Base-by-base conservation (phyloP, 2,329 filamentous ascomycete genomes). In the Scytalidium lignicola region DNA sequence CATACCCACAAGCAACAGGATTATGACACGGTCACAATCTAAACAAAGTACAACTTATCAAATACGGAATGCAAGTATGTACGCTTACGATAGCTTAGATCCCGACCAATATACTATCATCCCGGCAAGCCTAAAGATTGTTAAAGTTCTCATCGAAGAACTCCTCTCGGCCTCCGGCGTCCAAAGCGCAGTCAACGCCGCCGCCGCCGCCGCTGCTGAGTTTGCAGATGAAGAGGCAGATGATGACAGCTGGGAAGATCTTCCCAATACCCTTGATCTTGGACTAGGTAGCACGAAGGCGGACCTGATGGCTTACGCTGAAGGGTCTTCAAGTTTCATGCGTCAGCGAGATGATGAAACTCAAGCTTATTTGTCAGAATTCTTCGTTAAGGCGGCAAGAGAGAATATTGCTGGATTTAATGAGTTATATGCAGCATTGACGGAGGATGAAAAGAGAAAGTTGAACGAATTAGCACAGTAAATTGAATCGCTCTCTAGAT, bases 101-200 rank as follows among this genome's bases (percentile, higher is more conserved):
- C 93, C 93, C 15, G 91, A 96, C 65, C 85, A 86, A 65, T 97
- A 86, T 72, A 96, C 90, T 5, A 82, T 88, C 52, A 83, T 99
- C 51, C 82, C 91, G 0, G 91, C 91, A 0, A 85, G 89, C 1
- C 78, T 99, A 63, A 99, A 99, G 73, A 96, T 99, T 52, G 73
- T 97, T 69, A 99, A 99, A 74, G 86, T 97, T 3, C 80, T 99
- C 8, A 86, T 97, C 43, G 90, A 96, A 63, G 93, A 99, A 70
- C 80, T 99, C 2, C 75, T 88, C 5, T 90, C 88, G 0, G 89
- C 90, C 1, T 85, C 88, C 3, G 89, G 88, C 20, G 70, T 71
- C n/a, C 70, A 74, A 51, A 72, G 72, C 44, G 78, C 82, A 45
- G 74, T 83, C 1, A 79, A 81, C 40, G 70, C 75, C 2, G 73